A percentile compares a stretch with the other conserved stretches of the same genome.
Evolutionary conservation across 148 eudicot genomes (phyloP).

Genomic region (Fallopia convolvulus): DNA sequence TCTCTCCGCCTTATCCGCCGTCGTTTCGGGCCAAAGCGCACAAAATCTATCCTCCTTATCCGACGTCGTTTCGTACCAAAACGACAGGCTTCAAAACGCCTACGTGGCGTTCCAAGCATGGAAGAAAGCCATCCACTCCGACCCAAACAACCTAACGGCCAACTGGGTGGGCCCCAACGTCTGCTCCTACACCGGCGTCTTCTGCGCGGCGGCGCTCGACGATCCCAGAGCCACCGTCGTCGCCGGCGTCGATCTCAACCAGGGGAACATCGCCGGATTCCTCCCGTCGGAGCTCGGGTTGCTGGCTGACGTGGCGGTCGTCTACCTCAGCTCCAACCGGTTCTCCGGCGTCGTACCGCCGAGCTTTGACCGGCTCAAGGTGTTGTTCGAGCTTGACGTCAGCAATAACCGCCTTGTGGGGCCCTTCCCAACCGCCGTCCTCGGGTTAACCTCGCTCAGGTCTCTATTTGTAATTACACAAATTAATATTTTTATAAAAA

Average conservation of each 20-base stretch:
- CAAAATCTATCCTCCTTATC: neutral
- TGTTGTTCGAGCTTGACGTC: conserved; percentile 11
- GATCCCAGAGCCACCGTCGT: neutral
- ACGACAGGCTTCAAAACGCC: conserved; percentile 3
- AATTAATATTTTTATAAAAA: no score
- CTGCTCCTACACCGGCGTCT: conserved; percentile 14
- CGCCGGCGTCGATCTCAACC: conserved; percentile 16
- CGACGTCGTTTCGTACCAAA: neutral
- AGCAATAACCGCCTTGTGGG: conserved; percentile 14
- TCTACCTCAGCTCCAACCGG: conserved; percentile 15
- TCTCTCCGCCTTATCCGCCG: no score
- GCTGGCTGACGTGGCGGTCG: conserved; percentile 10
- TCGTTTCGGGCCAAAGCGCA: no score
- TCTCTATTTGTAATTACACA: neutral
- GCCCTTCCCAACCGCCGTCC: conserved; percentile 3
- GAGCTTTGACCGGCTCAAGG: neutral
- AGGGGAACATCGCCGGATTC: conserved; percentile 11
- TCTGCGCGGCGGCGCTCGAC: conserved; percentile 7
- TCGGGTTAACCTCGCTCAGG: neutral
- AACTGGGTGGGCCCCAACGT: conserved; percentile 18
- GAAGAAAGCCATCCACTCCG: conserved; percentile 14
- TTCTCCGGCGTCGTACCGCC: conserved; percentile 13
- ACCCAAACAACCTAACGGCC: neutral
- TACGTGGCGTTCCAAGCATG: conserved; percentile 18
- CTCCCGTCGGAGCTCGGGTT: conserved; percentile 4